A percentile compares a stretch with the other conserved stretches of the same genome.
These are phyloP conservation scores for Sugiyamaella pinicola DNA, from an alignment of 1,139 yeast genomes.

Conservation along the genomic window DNA sequence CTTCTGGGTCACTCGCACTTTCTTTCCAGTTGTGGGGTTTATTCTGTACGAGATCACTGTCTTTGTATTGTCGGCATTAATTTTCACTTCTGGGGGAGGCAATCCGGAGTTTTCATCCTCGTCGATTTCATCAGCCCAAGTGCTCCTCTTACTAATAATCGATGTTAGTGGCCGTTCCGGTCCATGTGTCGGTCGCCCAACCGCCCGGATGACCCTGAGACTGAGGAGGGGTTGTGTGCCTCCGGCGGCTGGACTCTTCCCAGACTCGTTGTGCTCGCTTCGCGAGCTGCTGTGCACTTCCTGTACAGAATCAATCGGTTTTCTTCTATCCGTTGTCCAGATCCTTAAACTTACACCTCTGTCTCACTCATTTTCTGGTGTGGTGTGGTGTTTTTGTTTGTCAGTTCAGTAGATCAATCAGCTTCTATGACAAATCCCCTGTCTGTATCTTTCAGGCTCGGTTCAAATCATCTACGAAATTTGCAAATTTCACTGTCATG, in stretches of 20 bases:
- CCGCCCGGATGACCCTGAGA: too few relatives aligned
- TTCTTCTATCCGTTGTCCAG: too few relatives aligned
- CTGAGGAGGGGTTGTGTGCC: too few relatives aligned
- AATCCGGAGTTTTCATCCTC: constrained; percentile 34
- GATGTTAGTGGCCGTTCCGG: constrained; percentile 1
- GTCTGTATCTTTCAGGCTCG: background rate
- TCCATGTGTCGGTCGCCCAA: too few relatives aligned
- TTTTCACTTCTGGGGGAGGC: constrained; percentile 61
- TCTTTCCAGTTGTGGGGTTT: constrained; percentile 76
- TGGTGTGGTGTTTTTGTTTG: too few relatives aligned
- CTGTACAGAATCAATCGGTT: too few relatives aligned
- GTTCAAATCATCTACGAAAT: constrained; percentile 3
- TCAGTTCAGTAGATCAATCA: too few relatives aligned
- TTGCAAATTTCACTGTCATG: constrained; percentile 10
- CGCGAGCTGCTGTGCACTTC: constrained; percentile 1
- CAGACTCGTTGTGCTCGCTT: too few relatives aligned
- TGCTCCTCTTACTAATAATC: constrained; percentile 6
- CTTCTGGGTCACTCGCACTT: constrained; percentile 83
- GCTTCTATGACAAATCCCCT: too few relatives aligned
- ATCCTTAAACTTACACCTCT: constrained; percentile 23
- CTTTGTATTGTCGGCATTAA: constrained; percentile 85
- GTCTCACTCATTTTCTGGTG: constrained; percentile 20
- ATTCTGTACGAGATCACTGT: constrained; percentile 75
- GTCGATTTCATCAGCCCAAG: constrained; percentile 29
- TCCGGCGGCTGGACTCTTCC: too few relatives aligned